A percentile compares a stretch with the other conserved stretches of the same genome.
phyloP scores from a whole-genome alignment of 805 yeast species.

The Sugiyamaella floridensis region DNA sequence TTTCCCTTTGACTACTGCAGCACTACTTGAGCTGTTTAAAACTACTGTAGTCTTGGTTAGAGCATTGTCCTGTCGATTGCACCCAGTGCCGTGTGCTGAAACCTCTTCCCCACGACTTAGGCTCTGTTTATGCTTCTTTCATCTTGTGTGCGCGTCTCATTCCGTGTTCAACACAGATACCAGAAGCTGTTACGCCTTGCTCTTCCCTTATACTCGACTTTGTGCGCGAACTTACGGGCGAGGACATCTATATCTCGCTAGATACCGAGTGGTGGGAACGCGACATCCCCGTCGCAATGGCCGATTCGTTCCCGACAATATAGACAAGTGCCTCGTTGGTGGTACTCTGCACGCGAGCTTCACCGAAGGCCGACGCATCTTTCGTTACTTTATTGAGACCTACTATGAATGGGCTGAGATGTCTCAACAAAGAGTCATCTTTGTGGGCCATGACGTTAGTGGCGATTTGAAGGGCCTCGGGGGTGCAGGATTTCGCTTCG shows the following conservation, averaged over 20 bases:
- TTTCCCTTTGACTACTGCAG: no score
- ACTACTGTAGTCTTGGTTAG: no score
- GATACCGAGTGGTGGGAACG: slow-evolving; percentile 20
- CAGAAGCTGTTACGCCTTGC: no score
- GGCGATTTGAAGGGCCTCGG: slow-evolving; percentile 51
- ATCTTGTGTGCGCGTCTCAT: no score
- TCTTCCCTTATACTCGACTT: no score
- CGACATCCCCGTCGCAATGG: slow-evolving; percentile 39
- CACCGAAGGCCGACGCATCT: slow-evolving; percentile 28
- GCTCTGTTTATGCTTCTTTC: no score
- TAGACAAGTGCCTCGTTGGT: slow-evolving; percentile 45
- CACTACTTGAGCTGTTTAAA: no score
- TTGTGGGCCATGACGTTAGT: slow-evolving; percentile 56
- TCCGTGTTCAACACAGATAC: no score
- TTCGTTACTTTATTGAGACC: slow-evolving; percentile 3
- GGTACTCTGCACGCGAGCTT: slow-evolving; percentile 38
- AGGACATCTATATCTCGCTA: slow-evolving; percentile 9
- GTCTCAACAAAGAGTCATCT: slow-evolving; percentile 8
- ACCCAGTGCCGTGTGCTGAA: no score
- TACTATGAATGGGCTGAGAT: slow-evolving; percentile 3
- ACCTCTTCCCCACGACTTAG: no score
- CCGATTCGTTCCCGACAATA: slow-evolving; percentile 47
- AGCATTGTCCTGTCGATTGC: no score
- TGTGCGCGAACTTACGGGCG: background rate
- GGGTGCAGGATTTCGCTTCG: slow-evolving; percentile 36